Conservation (phyloP, 1,284 basidiomycete genomes). For the Dichomitus squalens region DNA sequence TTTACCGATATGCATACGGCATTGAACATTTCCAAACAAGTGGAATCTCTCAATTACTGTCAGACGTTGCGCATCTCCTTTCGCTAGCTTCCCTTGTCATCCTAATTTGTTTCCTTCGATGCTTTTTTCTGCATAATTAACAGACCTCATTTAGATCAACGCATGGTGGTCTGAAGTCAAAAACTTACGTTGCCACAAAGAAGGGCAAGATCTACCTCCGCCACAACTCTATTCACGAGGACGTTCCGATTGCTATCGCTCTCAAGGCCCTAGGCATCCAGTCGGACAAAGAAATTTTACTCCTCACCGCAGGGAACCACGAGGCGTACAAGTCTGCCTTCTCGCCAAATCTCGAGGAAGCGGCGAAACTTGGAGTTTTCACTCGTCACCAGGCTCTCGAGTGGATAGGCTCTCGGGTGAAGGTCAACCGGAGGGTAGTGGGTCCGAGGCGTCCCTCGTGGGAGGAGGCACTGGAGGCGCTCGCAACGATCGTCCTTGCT, state of each 20-base stretch:
- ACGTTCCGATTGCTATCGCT: constrained; percentile 95
- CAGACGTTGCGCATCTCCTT: too few relatives aligned
- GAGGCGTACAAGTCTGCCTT: constrained; percentile 91
- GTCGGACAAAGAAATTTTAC: constrained; percentile 97
- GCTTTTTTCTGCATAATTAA: too few relatives aligned
- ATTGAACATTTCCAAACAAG: too few relatives aligned
- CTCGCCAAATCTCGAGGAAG: constrained; percentile 93
- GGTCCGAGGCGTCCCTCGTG: constrained; percentile 84
- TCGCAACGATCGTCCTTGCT: constrained; percentile 96
- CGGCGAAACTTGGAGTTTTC: constrained; percentile 87
- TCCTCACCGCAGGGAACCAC: constrained; percentile 92
- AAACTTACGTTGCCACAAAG: constrained; percentile 97
- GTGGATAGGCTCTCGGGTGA: constrained; percentile 93
- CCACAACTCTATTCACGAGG: constrained; percentile 99
- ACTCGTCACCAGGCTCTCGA: constrained; percentile 95
- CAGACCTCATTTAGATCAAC: constrained; percentile 68
- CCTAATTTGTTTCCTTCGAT: too few relatives aligned
- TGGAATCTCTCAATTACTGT: too few relatives aligned
- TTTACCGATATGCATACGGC: too few relatives aligned
- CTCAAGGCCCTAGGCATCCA: constrained; percentile 97
- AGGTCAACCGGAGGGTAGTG: constrained; percentile 80
- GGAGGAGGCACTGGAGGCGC: constrained; percentile 95
- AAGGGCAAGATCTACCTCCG: constrained; percentile 93
- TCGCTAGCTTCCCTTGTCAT: too few relatives aligned
- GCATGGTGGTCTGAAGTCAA: constrained; percentile 96